Base-by-base conservation (phyloP, 208 protist genomes). In the Leishmania lainsoni region DNA sequence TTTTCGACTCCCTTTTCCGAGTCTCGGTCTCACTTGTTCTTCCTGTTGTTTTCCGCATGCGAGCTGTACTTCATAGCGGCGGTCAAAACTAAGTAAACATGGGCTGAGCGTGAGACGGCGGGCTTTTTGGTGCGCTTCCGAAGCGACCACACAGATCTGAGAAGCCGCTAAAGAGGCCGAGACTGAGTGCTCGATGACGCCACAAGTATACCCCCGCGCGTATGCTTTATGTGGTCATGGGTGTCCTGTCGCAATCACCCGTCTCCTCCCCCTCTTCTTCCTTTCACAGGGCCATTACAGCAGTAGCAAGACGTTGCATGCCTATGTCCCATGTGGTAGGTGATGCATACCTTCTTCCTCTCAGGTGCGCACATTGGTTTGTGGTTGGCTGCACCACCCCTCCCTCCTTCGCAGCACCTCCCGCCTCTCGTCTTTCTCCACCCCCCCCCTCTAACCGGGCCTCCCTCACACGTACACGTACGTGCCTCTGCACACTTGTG, bases 381-480 rank as follows among this genome's bases (percentile, higher is more conserved):
- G 22, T 14, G 8, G 49, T 54, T 20, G 17, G 20, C 72, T 76
- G 17, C 72, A 9, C 49, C 72, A 22, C 32, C 49, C 29, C 49
- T 63, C 22, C 76, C 45, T 81, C 29, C 20, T 35, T 22, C 29
- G 45, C 51, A 26, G 9, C 29, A 59, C 45, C n/a, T 58, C 71
- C 49, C 14, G 29, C 14, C 49, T 48, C 49, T 42, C 17, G 16
- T 58, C 71, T 58, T 59, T 61, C 51, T 45, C 22, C 48, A 17
- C 49, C 29, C 29, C 17, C 71, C 10, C 45, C 39, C 45, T 29
- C 9, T 49, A 22, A 45, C 42, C 42, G 4, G 42, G 42, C 9
- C 32, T 51, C 26, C 29, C 1, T 48, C 75, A 22, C 48, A 83
- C 59, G 83, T 77, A 83, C 56, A 77, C 48, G n/a, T 16, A 73